These are phyloP conservation scores for Ensete ventricosum DNA, from an alignment of 176 grass and related monocot species.

Conservation along the genomic window DNA sequence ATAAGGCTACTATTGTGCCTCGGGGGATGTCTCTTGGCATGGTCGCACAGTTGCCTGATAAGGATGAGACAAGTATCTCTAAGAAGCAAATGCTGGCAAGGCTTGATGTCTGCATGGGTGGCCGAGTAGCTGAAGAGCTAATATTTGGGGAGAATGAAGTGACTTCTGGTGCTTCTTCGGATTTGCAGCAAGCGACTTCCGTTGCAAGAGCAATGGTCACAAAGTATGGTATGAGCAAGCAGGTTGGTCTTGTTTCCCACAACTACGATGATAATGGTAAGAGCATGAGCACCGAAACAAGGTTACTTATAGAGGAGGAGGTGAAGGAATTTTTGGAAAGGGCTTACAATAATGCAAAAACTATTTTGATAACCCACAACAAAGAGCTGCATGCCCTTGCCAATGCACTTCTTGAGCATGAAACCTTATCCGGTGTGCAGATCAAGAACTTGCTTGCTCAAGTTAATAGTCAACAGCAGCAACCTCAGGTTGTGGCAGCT, in stretches of 20 bases:
- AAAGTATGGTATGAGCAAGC: slow-evolving; percentile 76
- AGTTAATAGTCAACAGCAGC: slow-evolving; percentile 25
- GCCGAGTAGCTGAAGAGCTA: slow-evolving; percentile 87
- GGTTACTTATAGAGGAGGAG: slow-evolving; percentile 60
- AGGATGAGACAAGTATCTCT: slow-evolving; percentile 81
- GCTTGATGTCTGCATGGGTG: slow-evolving; percentile 78
- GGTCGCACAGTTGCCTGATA: slow-evolving; percentile 69
- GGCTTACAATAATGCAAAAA: slow-evolving; percentile 76
- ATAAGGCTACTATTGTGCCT: slow-evolving; percentile 84
- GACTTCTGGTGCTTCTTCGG: slow-evolving; percentile 69
- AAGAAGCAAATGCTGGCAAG: slow-evolving; percentile 69
- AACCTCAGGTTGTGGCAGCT: slow-evolving; percentile 23
- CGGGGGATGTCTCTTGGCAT: slow-evolving; percentile 73
- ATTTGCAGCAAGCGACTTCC: slow-evolving; percentile 59
- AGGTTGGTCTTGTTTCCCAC: slow-evolving; percentile 57
- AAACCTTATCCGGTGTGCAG: slow-evolving; percentile 53
- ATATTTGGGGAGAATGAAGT: slow-evolving; percentile 89
- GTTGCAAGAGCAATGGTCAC: slow-evolving; percentile 78
- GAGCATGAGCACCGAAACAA: slow-evolving; percentile 63
- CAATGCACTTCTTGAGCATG: slow-evolving; percentile 59
- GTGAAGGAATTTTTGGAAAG: slow-evolving; percentile 57
- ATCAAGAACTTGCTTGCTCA: slow-evolving; percentile 57
- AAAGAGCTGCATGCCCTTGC: slow-evolving; percentile 68
- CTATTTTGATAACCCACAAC: slow-evolving; percentile 43
- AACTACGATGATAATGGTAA: slow-evolving; percentile 51